Percentiles rank a stretch among this genome's conserved stretches.
These are phyloP conservation scores for Fusarium avenaceum DNA, from an alignment of 2,329 filamentous ascomycete species.

Conservation along the genomic window DNA sequence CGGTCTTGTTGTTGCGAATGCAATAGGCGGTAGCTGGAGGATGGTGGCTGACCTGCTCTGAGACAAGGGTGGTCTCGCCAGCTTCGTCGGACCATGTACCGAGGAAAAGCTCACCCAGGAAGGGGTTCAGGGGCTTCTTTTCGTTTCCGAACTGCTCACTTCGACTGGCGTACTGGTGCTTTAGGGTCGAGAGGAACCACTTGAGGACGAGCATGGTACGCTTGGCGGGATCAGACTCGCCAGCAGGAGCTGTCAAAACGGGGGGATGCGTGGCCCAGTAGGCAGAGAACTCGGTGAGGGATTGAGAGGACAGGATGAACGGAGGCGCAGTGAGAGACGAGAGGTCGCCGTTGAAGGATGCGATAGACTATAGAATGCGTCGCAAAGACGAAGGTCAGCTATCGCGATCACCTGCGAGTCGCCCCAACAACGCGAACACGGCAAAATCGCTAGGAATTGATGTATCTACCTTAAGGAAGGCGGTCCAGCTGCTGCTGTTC, in stretches of 20 bases:
- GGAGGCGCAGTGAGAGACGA: conserved; percentile 85
- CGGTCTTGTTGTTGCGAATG: conserved; percentile 88
- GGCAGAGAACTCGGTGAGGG: conserved; percentile 82
- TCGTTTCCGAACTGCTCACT: conserved; percentile 89
- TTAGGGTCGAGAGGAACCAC: conserved; percentile 95
- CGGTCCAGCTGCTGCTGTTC: conserved; percentile 63
- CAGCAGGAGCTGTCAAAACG: conserved; percentile 84
- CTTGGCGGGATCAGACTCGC: conserved; percentile 83
- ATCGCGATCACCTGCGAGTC: conserved; percentile 17
- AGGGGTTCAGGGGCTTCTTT: conserved; percentile 98
- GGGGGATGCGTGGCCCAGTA: conserved; percentile 86
- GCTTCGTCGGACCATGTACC: conserved; percentile 88
- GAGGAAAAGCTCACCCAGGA: conserved; percentile 93
- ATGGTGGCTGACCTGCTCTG: conserved; percentile 96
- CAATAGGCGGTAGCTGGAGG: conserved; percentile 95
- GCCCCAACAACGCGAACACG: conserved; percentile 1
- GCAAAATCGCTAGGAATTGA: conserved; percentile 5
- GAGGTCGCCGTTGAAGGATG: conserved; percentile 85
- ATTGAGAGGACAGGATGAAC: conserved; percentile 84
- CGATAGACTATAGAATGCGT: conserved; percentile 70
- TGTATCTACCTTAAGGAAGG: conserved; percentile 65
- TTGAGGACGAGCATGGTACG: conserved; percentile 89
- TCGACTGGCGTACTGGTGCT: conserved; percentile 81
- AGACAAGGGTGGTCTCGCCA: conserved; percentile 87
- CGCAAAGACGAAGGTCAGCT: conserved; percentile 33